Conservation (phyloP, 148 eudicot genomes). For the Silene conica region DNA sequence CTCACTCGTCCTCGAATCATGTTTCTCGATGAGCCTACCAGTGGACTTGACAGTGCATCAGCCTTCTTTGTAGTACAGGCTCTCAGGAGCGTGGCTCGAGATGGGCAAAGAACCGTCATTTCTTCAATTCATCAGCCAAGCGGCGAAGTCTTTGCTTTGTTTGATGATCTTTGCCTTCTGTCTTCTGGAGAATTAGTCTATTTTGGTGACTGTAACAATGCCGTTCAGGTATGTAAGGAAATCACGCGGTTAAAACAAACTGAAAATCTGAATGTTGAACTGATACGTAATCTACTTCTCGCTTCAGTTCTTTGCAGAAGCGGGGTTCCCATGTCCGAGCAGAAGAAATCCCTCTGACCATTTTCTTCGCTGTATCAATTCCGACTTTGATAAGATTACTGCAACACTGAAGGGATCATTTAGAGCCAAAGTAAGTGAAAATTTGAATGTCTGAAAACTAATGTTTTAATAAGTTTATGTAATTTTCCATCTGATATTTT, state of each 20-base stretch:
- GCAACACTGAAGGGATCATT: conserved; percentile 71
- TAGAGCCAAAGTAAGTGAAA: conserved; percentile 45
- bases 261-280: neutral
- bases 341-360: conserved; percentile 87
- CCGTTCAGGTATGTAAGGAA: conserved; percentile 41
- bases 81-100: conserved; percentile 61
- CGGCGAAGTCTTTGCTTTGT: conserved; percentile 77
- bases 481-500: neutral
- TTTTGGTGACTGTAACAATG: conserved; percentile 74
- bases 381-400: conserved; percentile 74
- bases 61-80: conserved; percentile 84
- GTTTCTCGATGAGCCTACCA: conserved; percentile 87
- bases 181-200: conserved; percentile 73
- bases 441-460: neutral
- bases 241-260: neutral
- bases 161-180: conserved; percentile 66
- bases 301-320: conserved; percentile 74
- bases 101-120: conserved; percentile 56
- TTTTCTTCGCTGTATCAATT: conserved; percentile 81
- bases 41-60: conserved; percentile 83
- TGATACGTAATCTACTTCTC: neutral
- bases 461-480: neutral
- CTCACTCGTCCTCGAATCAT: conserved; percentile 59
- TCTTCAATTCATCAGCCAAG: conserved; percentile 90
- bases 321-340: conserved; percentile 90